Evolutionary conservation across 352 stramenopile species (phyloP), one percentile per base, ranked within the genome.

Genomic region (Pythium dissimile): DNA sequence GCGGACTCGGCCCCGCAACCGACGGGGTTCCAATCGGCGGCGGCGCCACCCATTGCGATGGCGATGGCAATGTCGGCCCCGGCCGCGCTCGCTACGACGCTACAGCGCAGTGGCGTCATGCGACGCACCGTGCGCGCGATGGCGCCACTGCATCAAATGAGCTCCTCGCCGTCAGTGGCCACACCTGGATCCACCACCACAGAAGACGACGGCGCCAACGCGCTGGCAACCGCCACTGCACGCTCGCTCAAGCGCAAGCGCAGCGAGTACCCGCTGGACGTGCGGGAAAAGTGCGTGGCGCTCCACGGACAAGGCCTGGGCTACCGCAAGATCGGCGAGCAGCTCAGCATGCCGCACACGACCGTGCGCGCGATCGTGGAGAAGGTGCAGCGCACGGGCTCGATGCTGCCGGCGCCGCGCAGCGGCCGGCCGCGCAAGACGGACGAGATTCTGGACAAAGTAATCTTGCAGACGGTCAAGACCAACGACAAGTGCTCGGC

Each of bases 341-440:
- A 74, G 42, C 71, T 90, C 16, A 67, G 71, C 28, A 88, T 87
- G 77, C 77, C 77, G 3, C 76, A 87, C 52, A 87, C 80, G 5
- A 88, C 75, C 11, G 80, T 90, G n/a, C 73, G 76, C 1, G 80
- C 77, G 10, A 88, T 90, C 53, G 73, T 87, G 38, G 68, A 85
- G 49, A 90, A 85, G 43, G 74, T 72, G 21, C 68, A 75, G 31
- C 69, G 75, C 26, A 90, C 77, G 10, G 80, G 77, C 12, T 69
- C 59, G 1, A 69, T 84, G 34, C 47, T 77, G 0, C 74, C 73
- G 8, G 74, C 68, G 8, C 74, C 74, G 15, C 77, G 80, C 21
- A 88, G 67, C 8, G 80, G 75, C 1, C 77, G 80, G 0, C 80
- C 80, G 1, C 73, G 77, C 30, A 87, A 88, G 58, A 88, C 77